These are phyloP conservation scores for Aspergillus glaucus DNA, from an alignment of 2,329 filamentous ascomycete species.

Conservation along the genomic window DNA sequence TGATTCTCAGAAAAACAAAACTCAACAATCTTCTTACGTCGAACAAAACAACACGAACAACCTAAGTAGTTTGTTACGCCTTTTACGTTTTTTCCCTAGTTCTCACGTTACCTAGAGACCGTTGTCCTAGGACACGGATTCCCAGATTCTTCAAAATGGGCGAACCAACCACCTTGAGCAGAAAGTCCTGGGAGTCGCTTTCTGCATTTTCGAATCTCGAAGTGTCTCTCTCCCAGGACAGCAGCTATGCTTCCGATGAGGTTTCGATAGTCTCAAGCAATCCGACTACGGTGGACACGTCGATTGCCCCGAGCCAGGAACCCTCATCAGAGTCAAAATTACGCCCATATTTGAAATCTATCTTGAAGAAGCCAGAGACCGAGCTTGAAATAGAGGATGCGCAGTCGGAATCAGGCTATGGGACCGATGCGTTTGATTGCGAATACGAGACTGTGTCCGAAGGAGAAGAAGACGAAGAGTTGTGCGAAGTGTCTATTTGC, in stretches of 20 bases:
- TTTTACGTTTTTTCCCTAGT: background rate
- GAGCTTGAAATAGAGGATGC: slow-evolving; percentile 14
- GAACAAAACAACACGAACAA: background rate
- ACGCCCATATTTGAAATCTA: slow-evolving; percentile 25
- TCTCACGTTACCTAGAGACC: no score
- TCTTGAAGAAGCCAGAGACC: slow-evolving; percentile 27
- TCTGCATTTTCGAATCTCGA: slow-evolving; percentile 32
- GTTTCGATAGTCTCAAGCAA: slow-evolving; percentile 27
- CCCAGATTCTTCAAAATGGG: slow-evolving; percentile 20
- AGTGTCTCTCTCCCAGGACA: slow-evolving; percentile 33
- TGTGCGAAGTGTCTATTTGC: slow-evolving; percentile 26
- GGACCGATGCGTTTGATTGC: slow-evolving; percentile 26
- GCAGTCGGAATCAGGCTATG: slow-evolving; percentile 34
- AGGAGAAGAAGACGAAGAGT: slow-evolving; percentile 19
- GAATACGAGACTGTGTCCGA: slow-evolving; percentile 22
- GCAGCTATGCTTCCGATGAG: slow-evolving; percentile 35
- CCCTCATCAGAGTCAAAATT: slow-evolving; percentile 16
- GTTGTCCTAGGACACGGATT: background rate
- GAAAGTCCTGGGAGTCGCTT: slow-evolving; percentile 32
- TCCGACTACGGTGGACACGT: slow-evolving; percentile 16
- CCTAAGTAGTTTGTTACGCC: background rate
- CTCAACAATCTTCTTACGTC: slow-evolving; percentile 2
- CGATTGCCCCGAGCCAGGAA: slow-evolving; percentile 16
- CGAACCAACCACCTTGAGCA: slow-evolving; percentile 15
- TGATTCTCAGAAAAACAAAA: slow-evolving; percentile 7